Conservation (phyloP, 2,329 filamentous ascomycete genomes). For the Drechslerella coelobrocha region DNA sequence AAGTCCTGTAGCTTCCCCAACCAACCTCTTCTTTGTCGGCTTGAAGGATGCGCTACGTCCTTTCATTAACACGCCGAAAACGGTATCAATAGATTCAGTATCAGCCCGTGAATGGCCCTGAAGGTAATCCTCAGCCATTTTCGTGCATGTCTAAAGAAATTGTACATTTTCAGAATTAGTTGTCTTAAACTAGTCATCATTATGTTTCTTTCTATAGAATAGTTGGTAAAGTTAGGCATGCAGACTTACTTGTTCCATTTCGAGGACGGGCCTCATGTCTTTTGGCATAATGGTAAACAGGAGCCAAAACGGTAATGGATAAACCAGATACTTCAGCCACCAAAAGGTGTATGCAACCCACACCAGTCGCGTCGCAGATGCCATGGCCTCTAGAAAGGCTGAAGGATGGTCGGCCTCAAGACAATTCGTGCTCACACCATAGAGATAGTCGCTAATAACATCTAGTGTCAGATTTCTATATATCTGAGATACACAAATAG, state of each 20-base stretch:
- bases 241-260: background rate
- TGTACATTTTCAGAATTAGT: background rate
- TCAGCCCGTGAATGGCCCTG: background rate
- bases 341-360: background rate
- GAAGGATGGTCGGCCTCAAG: background rate
- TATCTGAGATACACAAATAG: background rate
- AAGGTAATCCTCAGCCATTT: background rate
- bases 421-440: background rate
- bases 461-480: background rate
- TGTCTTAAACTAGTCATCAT: background rate
- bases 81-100: background rate
- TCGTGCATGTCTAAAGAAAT: constrained; percentile 2
- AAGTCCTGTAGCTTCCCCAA: background rate
- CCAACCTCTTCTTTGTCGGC: background rate
- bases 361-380: background rate
- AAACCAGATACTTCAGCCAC: background rate
- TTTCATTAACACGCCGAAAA: background rate
- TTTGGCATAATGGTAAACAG: background rate
- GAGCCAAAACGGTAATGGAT: background rate
- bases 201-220: background rate
- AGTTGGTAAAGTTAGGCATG: background rate
- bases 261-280: background rate
- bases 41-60: background rate
- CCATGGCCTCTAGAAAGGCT: background rate
- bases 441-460: background rate